phyloP scores from a whole-genome alignment of 371 early-diverging fungal species.

The Mucor plumbeus region DNA sequence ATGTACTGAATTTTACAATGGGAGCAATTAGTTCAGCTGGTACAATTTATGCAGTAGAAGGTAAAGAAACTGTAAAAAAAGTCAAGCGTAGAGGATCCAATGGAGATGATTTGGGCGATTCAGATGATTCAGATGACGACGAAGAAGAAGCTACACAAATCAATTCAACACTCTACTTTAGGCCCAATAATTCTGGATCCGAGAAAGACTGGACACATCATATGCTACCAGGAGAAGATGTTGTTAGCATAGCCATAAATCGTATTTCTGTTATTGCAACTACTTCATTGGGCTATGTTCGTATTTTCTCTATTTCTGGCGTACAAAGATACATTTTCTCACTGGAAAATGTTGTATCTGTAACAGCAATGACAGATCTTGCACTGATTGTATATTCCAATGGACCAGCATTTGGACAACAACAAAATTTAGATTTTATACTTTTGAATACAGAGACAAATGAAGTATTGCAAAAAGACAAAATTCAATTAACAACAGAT shows the following conservation, averaged over 20 bases:
- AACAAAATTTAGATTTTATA: slow-evolving; percentile 70
- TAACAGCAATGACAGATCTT: slow-evolving; percentile 59
- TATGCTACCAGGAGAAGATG: slow-evolving; percentile 70
- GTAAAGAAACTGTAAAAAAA: slow-evolving; percentile 31
- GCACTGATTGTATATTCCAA: slow-evolving; percentile 37
- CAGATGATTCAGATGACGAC: slow-evolving; percentile 26
- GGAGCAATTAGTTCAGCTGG: slow-evolving; percentile 74
- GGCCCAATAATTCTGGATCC: slow-evolving; percentile 28
- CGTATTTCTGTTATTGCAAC: slow-evolving; percentile 69
- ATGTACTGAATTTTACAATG: slow-evolving; percentile 75
- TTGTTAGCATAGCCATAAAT: slow-evolving; percentile 76
- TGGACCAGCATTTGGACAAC: slow-evolving; percentile 41
- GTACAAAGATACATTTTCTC: slow-evolving; percentile 74
- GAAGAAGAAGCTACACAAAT: slow-evolving; percentile 12
- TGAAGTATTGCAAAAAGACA: slow-evolving; percentile 63
- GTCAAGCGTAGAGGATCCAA: slow-evolving; percentile 17
- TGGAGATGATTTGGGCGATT: slow-evolving; percentile 31
- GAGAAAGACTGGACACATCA: slow-evolving; percentile 83
- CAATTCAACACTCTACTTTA: slow-evolving; percentile 65
- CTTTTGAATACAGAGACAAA: slow-evolving; percentile 69
- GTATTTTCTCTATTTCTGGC: slow-evolving; percentile 80
- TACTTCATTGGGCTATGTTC: slow-evolving; percentile 76
- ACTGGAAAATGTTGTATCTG: slow-evolving; percentile 69
- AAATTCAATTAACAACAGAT: slow-evolving; percentile 68
- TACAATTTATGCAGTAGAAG: slow-evolving; percentile 75